phyloP scores from a whole-genome alignment of 345 rosid genomes.

The Camelina laxa region DNA sequence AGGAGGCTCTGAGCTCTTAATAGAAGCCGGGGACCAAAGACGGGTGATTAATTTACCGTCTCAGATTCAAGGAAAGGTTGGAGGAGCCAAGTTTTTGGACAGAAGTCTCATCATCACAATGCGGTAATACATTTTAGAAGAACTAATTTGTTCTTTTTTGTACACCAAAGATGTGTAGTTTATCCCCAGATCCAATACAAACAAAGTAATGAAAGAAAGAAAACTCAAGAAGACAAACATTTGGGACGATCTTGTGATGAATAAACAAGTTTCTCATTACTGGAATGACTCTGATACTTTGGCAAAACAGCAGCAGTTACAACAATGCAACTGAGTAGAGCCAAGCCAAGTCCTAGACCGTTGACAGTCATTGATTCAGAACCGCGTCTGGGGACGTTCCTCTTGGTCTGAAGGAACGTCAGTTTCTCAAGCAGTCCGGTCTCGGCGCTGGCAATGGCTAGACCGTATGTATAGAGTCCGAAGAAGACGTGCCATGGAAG shows the following conservation, averaged over 20 bases:
- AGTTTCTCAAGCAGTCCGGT: slow-evolving; percentile 84
- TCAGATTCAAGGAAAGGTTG: slow-evolving; percentile 82
- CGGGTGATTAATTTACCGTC: slow-evolving; percentile 71
- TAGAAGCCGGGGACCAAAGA: slow-evolving; percentile 92
- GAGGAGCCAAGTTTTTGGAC: slow-evolving; percentile 78
- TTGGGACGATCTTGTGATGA: slow-evolving; percentile 50
- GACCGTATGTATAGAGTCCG: slow-evolving; percentile 81
- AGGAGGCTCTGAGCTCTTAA: slow-evolving; percentile 86
- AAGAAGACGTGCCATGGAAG: slow-evolving; percentile 94
- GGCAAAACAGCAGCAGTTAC: slow-evolving; percentile 73
- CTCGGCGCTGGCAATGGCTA: slow-evolving; percentile 88
- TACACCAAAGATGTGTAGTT: slow-evolving; percentile 26
- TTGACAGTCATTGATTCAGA: slow-evolving; percentile 77
- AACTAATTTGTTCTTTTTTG: slow-evolving; percentile 35
- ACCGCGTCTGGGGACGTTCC: slow-evolving; percentile 50
- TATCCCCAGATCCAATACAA: slow-evolving; percentile 2
- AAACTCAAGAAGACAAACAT: slow-evolving; percentile 54
- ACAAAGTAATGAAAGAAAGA: background rate
- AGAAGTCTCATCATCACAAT: slow-evolving; percentile 77
- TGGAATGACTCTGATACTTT: slow-evolving; percentile 42
- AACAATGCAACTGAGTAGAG: slow-evolving; percentile 68
- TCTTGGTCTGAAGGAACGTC: slow-evolving; percentile 65
- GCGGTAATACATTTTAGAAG: slow-evolving; percentile 40
- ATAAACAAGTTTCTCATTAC: slow-evolving; percentile 50
- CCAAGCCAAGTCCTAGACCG: slow-evolving; percentile 70